Conservation (phyloP, 2,329 filamentous ascomycete genomes). For the Emergomyces pasteurianus region DNA sequence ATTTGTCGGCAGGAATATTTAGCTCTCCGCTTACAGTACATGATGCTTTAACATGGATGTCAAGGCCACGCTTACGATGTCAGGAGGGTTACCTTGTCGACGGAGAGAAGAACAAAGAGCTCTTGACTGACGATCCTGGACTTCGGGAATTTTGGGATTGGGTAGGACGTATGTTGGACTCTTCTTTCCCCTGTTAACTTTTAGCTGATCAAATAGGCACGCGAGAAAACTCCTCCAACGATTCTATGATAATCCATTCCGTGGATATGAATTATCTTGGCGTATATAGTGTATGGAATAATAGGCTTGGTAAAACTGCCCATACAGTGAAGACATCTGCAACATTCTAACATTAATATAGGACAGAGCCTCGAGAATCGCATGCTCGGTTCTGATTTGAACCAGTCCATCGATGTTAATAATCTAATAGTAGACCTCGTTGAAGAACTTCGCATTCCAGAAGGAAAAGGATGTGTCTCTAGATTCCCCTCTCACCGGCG, state of each 20-base stretch:
- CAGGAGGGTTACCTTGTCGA: conserved; percentile 44
- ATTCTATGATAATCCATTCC: conserved; percentile 44
- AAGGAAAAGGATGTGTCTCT: conserved; percentile 40
- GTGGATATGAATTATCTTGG: conserved; percentile 52
- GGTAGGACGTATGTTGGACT: conserved; percentile 36
- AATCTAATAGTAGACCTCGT: conserved; percentile 40
- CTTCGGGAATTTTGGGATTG: conserved; percentile 49
- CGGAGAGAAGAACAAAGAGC: conserved; percentile 41
- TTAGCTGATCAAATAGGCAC: conserved; percentile 23
- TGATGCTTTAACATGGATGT: conserved; percentile 30
- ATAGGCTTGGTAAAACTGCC: conserved; percentile 36
- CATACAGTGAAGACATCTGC: background rate
- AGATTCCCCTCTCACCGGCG: conserved; percentile 45
- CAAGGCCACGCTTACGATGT: conserved; percentile 37
- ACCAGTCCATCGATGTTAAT: conserved; percentile 17
- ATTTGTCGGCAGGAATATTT: conserved; percentile 19
- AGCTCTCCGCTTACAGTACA: conserved; percentile 21
- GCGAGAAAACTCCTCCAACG: conserved; percentile 28
- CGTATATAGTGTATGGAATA: conserved; percentile 46
- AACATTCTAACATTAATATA: conserved; percentile 13
- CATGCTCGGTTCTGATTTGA: conserved; percentile 16
- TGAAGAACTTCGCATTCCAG: conserved; percentile 38
- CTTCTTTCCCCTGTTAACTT: background rate
- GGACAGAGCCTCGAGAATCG: conserved; percentile 24
- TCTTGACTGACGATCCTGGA: conserved; percentile 44